Evolutionary conservation across 768 basidiomycete species (phyloP).

Genomic region (Psilocybe cyanescens): DNA sequence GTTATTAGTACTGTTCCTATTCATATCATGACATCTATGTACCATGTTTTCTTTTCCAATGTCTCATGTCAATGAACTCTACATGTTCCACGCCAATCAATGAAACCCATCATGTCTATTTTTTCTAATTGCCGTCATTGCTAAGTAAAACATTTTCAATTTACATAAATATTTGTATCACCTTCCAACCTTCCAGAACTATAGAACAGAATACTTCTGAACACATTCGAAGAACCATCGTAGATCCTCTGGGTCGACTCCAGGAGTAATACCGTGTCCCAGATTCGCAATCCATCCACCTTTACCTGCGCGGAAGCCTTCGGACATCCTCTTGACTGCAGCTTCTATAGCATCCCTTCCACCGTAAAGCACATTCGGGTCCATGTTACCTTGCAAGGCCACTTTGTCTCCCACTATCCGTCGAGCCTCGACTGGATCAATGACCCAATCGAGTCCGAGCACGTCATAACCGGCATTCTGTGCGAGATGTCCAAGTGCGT

Average conservation of each 20-base stretch:
- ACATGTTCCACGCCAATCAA: not conserved
- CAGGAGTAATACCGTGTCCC: slow-evolving; percentile 97
- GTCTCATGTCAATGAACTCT: slow-evolving; percentile 8
- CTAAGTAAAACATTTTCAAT: not conserved
- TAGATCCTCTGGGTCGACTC: slow-evolving; percentile 92
- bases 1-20: slow-evolving; percentile 18
- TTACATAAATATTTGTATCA: slow-evolving; percentile 6
- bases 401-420: slow-evolving; percentile 61
- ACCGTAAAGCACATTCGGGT: slow-evolving; percentile 86
- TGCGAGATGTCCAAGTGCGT: slow-evolving; percentile 63
- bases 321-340: slow-evolving; percentile 82
- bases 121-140: not conserved
- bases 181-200: slow-evolving; percentile 7
- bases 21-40: slow-evolving; percentile 23
- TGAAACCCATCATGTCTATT: not conserved
- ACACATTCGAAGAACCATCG: slow-evolving; percentile 91
- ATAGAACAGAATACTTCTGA: slow-evolving; percentile 70
- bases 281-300: slow-evolving; percentile 97
- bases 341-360: slow-evolving; percentile 85
- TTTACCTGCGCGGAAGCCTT: slow-evolving; percentile 67
- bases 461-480: slow-evolving; percentile 79
- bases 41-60: slow-evolving; percentile 10
- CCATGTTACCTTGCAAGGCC: slow-evolving; percentile 91
- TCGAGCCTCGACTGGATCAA: slow-evolving; percentile 76
- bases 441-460: slow-evolving; percentile 91